These are phyloP conservation scores for Scutellaria galericulata DNA, from an alignment of 257 asterid species.

Conservation along the genomic window DNA sequence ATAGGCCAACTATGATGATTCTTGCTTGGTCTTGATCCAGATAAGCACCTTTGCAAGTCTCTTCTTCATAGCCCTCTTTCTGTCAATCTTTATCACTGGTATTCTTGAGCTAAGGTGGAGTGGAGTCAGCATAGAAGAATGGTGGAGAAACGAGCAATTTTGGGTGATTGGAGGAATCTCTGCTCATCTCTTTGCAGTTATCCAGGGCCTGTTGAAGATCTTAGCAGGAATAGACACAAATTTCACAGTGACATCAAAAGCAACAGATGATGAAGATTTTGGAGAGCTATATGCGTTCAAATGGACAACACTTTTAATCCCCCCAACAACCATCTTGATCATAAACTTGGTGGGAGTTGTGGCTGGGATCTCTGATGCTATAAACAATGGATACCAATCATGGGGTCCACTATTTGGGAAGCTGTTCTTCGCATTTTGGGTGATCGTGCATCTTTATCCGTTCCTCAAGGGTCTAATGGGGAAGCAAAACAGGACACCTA, in stretches of 20 bases:
- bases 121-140: constrained; percentile 93
- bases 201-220: constrained; percentile 80
- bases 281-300: constrained; percentile 83
- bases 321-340: constrained; percentile 84
- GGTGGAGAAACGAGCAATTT: constrained; percentile 98
- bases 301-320: constrained; percentile 93
- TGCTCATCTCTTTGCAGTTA: constrained; percentile 86
- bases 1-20: background rate
- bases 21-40: constrained; percentile 45
- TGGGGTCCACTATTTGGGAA: constrained; percentile 96
- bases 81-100: constrained; percentile 80
- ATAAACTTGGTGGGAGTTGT: constrained; percentile 90
- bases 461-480: constrained; percentile 96
- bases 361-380: constrained; percentile 91
- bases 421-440: constrained; percentile 95
- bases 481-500: constrained; percentile 85
- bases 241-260: constrained; percentile 90
- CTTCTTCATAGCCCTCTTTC: constrained; percentile 88
- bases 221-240: constrained; percentile 90
- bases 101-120: constrained; percentile 94
- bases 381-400: constrained; percentile 79
- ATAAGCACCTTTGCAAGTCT: constrained; percentile 92
- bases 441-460: constrained; percentile 88
- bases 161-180: constrained; percentile 98
- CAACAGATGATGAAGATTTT: constrained; percentile 80